phyloP scores from a whole-genome alignment of 345 rosid species.

The Salix koriyanagi region DNA sequence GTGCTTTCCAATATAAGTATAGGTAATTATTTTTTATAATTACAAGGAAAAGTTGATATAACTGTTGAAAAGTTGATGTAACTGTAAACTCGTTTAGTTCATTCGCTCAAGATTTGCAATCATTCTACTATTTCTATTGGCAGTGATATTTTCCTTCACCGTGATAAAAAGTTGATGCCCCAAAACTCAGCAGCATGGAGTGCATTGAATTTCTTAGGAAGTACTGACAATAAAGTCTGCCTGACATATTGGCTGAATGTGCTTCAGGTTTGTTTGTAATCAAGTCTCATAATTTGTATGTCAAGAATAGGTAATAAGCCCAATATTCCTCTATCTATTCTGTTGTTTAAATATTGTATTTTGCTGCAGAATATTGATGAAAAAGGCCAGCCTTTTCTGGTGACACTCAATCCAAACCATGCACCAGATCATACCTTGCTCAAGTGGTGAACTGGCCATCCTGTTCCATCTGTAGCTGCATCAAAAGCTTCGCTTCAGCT shows the following conservation, averaged over 20 bases:
- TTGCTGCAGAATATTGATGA: slow-evolving; percentile 73
- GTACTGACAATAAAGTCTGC: slow-evolving; percentile 55
- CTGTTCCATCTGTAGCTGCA: slow-evolving; percentile 85
- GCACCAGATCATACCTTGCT: slow-evolving; percentile 63
- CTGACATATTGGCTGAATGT: slow-evolving; percentile 92
- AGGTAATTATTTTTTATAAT: slow-evolving; percentile 36
- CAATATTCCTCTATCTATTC: background rate
- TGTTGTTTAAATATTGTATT: slow-evolving; percentile 7
- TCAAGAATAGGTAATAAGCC: background rate
- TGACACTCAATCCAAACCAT: slow-evolving; percentile 70
- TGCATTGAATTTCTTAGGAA: slow-evolving; percentile 93
- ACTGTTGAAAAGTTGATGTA: background rate
- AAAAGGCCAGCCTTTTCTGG: slow-evolving; percentile 53
- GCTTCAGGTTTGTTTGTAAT: slow-evolving; percentile 61
- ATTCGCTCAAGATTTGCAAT: background rate
- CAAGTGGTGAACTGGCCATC: slow-evolving; percentile 85
- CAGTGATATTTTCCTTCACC: slow-evolving; percentile 84
- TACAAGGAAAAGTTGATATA: background rate
- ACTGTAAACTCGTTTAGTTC: background rate
- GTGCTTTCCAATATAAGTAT: slow-evolving; percentile 81
- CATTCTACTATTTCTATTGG: slow-evolving; percentile 18
- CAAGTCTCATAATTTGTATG: background rate
- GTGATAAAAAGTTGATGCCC: slow-evolving; percentile 75
- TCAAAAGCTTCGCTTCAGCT: slow-evolving; percentile 73
- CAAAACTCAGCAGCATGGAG: slow-evolving; percentile 80